Conservation (phyloP, 2,329 filamentous ascomycete species). For the Alternaria brassicicola region DNA sequence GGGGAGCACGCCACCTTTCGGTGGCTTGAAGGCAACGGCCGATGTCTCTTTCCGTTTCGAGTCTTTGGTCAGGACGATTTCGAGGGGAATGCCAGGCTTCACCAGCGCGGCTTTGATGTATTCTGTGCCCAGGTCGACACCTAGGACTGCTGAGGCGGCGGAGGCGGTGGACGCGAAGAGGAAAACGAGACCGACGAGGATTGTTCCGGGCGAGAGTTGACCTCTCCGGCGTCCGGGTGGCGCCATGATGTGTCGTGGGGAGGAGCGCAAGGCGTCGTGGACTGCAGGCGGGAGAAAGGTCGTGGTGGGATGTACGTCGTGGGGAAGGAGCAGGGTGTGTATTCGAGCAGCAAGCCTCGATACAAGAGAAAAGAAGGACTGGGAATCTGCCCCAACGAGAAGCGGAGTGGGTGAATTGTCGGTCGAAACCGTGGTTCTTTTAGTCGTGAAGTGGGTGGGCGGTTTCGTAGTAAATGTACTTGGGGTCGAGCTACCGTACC, state of each 20-base stretch:
- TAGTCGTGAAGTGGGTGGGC: constrained; percentile 20
- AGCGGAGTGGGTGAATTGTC: constrained; percentile 11
- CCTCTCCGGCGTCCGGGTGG: constrained; percentile 54
- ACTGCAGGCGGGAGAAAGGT: constrained; percentile 5
- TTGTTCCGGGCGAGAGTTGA: constrained; percentile 50
- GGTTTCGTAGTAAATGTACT: constrained; percentile 25
- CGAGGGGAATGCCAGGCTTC: constrained; percentile 94
- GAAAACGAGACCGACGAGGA: constrained; percentile 60
- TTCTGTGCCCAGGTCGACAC: constrained; percentile 92
- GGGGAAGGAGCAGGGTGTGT: constrained; percentile 22
- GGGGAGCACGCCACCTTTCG: constrained; percentile 65
- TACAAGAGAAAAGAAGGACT: constrained; percentile 26
- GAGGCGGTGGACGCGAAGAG: constrained; percentile 64
- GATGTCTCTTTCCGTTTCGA: constrained; percentile 94
- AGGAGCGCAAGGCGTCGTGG: constrained; percentile 11
- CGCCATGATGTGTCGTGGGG: constrained; percentile 50
- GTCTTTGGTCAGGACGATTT: constrained; percentile 97
- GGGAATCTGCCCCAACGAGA: constrained; percentile 37
- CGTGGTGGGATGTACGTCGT: constrained; percentile 34
- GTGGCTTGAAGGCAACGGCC: constrained; percentile 90
- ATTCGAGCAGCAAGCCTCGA: background rate
- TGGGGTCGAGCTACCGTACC: constrained; percentile 29
- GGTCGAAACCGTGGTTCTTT: constrained; percentile 24
- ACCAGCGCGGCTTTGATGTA: constrained; percentile 96
- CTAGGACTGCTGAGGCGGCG: constrained; percentile 78